Evolutionary conservation across 2,329 filamentous ascomycete species (phyloP).

Genomic region (Xylaria multiplex): DNA sequence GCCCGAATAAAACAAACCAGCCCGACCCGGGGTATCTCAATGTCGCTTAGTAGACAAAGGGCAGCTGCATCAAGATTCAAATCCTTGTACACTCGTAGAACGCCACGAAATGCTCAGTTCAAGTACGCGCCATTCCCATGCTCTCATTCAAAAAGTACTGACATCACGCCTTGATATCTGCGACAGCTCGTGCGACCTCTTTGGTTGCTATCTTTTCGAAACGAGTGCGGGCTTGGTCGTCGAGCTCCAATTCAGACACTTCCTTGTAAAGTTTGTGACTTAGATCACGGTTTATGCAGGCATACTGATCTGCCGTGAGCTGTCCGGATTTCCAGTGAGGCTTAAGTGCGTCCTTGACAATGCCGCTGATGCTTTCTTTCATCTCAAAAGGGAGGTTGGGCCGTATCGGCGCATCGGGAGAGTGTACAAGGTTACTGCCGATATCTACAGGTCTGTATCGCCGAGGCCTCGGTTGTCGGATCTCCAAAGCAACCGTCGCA

Average conservation of each 20-base stretch:
- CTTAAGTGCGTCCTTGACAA: conserved; percentile 84
- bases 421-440: conserved; percentile 54
- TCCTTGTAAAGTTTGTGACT: conserved; percentile 88
- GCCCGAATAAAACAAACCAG: conserved; percentile 32
- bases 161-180: conserved; percentile 56
- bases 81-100: conserved; percentile 30
- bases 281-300: conserved; percentile 88
- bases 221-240: conserved; percentile 71
- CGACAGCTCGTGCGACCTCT: conserved; percentile 81
- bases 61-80: conserved; percentile 19
- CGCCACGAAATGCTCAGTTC: conserved; percentile 37
- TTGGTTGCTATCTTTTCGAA: conserved; percentile 81
- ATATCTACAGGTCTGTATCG: conserved; percentile 56
- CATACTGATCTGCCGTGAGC: conserved; percentile 89
- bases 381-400: conserved; percentile 76
- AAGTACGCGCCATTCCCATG: conserved; percentile 35
- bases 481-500: conserved; percentile 54
- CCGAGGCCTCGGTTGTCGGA: conserved; percentile 63
- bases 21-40: conserved; percentile 37
- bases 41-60: conserved; percentile 25
- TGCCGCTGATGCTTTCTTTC: conserved; percentile 88
- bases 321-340: conserved; percentile 83
- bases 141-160: conserved; percentile 33
- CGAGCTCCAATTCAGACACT: conserved; percentile 65
- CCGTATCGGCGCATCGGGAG: conserved; percentile 72